Evolutionary conservation across 2,329 filamentous ascomycete species (phyloP).

Genomic region (Aspergillus ochraceoroseus): DNA sequence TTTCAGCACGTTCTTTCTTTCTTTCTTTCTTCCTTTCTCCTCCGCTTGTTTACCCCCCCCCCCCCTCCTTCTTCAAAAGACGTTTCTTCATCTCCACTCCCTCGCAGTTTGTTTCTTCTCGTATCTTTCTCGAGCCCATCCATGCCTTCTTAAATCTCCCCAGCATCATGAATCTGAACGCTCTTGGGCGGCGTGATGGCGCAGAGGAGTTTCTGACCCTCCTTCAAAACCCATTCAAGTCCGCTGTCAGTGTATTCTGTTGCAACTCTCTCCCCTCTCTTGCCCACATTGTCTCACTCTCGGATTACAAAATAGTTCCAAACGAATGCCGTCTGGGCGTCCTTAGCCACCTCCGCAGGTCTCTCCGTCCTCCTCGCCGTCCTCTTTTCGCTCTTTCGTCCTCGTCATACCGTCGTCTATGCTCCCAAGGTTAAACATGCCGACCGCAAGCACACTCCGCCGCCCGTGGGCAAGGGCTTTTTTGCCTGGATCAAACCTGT

Average conservation of each 20-base stretch:
- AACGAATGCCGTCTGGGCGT: conserved; percentile 65
- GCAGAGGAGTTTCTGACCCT: conserved; percentile 42
- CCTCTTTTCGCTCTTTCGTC: conserved; percentile 81
- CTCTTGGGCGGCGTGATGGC: conserved; percentile 25
- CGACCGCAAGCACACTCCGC: conserved; percentile 83
- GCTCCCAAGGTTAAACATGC: conserved; percentile 90
- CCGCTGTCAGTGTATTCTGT: conserved; percentile 33
- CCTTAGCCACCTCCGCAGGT: conserved; percentile 72
- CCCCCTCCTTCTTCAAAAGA: too few species aligned
- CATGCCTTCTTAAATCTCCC: conserved; percentile 17
- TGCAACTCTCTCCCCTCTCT: neutral
- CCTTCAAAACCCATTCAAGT: conserved; percentile 45
- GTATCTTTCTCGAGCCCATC: conserved; percentile 1
- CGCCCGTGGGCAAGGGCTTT: conserved; percentile 76
- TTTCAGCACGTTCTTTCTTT: neutral
- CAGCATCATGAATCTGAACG: conserved; percentile 27
- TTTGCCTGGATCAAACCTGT: conserved; percentile 83
- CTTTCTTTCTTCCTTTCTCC: conserved; percentile 14
- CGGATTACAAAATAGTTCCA: conserved; percentile 49
- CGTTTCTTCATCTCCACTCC: too few species aligned
- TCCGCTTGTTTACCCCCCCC: conserved; percentile 13
- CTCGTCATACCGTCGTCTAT: conserved; percentile 88
- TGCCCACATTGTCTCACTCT: conserved; percentile 7
- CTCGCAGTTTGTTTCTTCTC: too few species aligned
- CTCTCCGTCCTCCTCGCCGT: conserved; percentile 69